Evolutionary conservation across 768 basidiomycete genomes (phyloP), one percentile per base, ranked within the genome.

Genomic region (Xerocomus potaroensis): DNA sequence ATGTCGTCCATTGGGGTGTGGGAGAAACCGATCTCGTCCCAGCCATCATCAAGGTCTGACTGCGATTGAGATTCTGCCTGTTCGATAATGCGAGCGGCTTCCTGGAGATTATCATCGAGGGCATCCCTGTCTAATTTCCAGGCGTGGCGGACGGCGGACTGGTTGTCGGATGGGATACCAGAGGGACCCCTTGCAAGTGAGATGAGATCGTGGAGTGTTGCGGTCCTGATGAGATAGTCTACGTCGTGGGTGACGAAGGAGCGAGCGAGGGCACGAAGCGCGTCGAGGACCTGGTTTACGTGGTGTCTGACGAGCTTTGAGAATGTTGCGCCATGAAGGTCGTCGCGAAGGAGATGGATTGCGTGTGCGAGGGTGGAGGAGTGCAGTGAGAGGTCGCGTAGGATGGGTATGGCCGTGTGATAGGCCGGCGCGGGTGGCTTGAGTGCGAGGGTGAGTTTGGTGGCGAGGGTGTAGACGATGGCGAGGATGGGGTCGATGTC

Each of bases 391-490:
- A 83, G 67, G 49, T 84, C 82, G 45, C 68, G 75, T 44, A 84
- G 69, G 19, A 82, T 72, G 8, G 71, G 51, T 11, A 77, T 55
- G 11, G 80, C 69, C 1, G 83, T 77, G 3, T 69, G 57, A 56
- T 78, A 75, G 5, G 79, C 68, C 1, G 79, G 79, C 1, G 72
- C 68, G 4, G 77, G 63, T 5, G 83, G 80, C 34, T 82, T 85
- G 41, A 85, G 71, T 1, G 76, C 71, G 27, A 88, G 73, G 4
- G 85, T 71, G 21, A 84, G 61, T 57, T 83, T 86, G 16, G 83
- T 86, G 5, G 76, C 67, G 24, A 74, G 65, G 18, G 69, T 63
- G 60, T 83, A 70, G n/a, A 86, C 57, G 51, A 85, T 71, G 5
- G 78, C 68, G 36, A 86, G 70, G 29, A 87, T 65, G 2, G 80